Evolutionary conservation across 1,139 yeast genomes (phyloP).

Genomic region (Yarrowia galli): DNA sequence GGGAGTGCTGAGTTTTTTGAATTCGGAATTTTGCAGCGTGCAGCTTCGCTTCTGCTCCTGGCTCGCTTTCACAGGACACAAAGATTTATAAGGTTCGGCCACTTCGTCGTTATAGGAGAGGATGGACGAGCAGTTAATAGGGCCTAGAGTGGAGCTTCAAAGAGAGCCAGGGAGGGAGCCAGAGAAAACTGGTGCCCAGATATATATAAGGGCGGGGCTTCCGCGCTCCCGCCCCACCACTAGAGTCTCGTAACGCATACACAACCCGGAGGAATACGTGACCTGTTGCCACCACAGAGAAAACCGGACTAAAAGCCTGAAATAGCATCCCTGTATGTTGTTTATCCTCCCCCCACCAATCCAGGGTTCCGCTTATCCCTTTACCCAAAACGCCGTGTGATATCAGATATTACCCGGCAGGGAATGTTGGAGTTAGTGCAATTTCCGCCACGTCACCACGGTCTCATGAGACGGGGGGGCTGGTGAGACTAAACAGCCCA

Average conservation of each 20-base stretch:
- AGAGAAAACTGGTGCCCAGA: not conserved
- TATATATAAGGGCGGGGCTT: not conserved
- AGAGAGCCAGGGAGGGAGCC: not conserved
- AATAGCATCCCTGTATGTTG: conserved; percentile 32
- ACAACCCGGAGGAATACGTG: not conserved
- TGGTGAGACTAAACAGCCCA: not conserved
- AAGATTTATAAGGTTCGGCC: conserved; percentile 28
- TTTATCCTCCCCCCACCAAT: conserved; percentile 27
- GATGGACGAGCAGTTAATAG: conserved; percentile 14
- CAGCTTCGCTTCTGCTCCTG: conserved; percentile 38
- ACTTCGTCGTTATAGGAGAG: conserved; percentile 30
- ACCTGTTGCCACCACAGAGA: not conserved
- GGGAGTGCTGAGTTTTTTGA: conserved; percentile 32
- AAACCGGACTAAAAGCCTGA: conserved; percentile 10
- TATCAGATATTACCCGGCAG: conserved; percentile 29
- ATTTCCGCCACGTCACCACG: conserved; percentile 25
- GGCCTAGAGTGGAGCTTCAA: conserved; percentile 1
- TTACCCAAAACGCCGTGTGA: conserved; percentile 23
- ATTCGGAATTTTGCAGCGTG: conserved; percentile 37
- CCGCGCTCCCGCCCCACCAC: no score
- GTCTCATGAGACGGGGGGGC: not conserved
- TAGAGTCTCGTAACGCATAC: no score
- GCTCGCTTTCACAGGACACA: conserved; percentile 37
- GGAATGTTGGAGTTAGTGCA: conserved; percentile 21
- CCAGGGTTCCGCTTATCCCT: conserved; percentile 25